Base-by-base conservation (phyloP, 148 eudicot genomes). In the Chenopodium formosanum region DNA sequence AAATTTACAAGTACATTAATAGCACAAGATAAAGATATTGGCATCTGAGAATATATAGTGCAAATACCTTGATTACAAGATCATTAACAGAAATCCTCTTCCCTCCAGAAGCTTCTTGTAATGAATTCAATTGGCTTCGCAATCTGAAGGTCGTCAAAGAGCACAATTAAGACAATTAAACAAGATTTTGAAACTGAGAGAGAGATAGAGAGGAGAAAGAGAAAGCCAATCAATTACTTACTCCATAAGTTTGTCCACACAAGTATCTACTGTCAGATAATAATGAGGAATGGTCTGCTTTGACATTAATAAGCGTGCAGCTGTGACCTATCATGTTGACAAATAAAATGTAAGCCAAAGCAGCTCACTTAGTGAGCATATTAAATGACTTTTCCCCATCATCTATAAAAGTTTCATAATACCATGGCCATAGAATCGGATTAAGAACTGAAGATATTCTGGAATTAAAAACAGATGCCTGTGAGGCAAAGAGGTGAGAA, bases 91-190 rank as follows among this genome's bases (percentile, higher is more conserved):
- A 94, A 77, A 96, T 86, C 78, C 91, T 87, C 92, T 94, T 96
- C 76, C 97, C 98, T 25, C 98, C 99, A 81, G 99, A 92, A 86
- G 95, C 94, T 86, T 96, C 99, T 90, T 94, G 98, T 70, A 94
- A 47, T 48, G 86, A 78, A 81, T 96, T 96, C 63, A 96, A 91
- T 83, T 89, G 85, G 76, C 84, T 85, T 47, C 99, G 88, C 90
- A 96, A 84, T 74, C 99, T 96, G 79, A 4, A 48, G 31, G 56
- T 23, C 47, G 73, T 31, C 27, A 70, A 16, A 27, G 58, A 60
- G 71, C 64, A 74, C 65, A 40, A 63, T 29, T 82, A 75, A 79
- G 77, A 50, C 29, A 79, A 13, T 32, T 2, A 11, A 48, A 25
- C 13, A 74, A 53, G 13, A 70, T 63, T 31, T 19, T 75, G 66